These are phyloP conservation scores for Furcasterigmium furcatum DNA, from an alignment of 2,329 filamentous ascomycete species.

Conservation along the genomic window DNA sequence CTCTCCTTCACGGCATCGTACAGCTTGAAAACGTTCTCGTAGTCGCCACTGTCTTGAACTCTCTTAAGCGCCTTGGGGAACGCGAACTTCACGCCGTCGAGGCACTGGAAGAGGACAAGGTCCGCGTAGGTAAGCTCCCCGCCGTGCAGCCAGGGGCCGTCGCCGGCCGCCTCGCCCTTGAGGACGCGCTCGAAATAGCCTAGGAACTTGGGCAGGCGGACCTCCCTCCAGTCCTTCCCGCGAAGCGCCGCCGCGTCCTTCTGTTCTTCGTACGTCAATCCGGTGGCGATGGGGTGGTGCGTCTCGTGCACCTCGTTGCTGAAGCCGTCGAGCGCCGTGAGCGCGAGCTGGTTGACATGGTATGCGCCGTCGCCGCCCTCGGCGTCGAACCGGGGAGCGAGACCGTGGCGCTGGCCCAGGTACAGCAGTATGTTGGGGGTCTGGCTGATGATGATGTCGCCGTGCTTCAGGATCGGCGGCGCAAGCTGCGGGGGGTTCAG, in stretches of 20 bases:
- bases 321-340: constrained; percentile 70
- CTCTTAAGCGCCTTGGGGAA: constrained; percentile 65
- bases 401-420: constrained; percentile 56
- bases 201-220: constrained; percentile 69
- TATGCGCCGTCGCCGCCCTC: constrained; percentile 42
- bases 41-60: constrained; percentile 53
- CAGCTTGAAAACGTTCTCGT: constrained; percentile 59
- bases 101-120: constrained; percentile 63
- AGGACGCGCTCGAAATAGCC: constrained; percentile 68
- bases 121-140: constrained; percentile 68
- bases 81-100: constrained; percentile 60
- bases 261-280: constrained; percentile 71
- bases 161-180: constrained; percentile 50
- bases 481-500: constrained; percentile 64
- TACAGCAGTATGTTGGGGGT: constrained; percentile 73
- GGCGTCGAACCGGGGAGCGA: constrained; percentile 42
- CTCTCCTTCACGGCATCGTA: constrained; percentile 61
- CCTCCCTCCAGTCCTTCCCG: constrained; percentile 54
- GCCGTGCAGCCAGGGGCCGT: constrained; percentile 64
- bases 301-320: constrained; percentile 71
- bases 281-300: constrained; percentile 65
- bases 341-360: constrained; percentile 57
- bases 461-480: constrained; percentile 63
- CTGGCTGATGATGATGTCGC: constrained; percentile 61
- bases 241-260: constrained; percentile 61